phyloP scores from a whole-genome alignment of 306 rosid species.

The Quercus dentata region DNA sequence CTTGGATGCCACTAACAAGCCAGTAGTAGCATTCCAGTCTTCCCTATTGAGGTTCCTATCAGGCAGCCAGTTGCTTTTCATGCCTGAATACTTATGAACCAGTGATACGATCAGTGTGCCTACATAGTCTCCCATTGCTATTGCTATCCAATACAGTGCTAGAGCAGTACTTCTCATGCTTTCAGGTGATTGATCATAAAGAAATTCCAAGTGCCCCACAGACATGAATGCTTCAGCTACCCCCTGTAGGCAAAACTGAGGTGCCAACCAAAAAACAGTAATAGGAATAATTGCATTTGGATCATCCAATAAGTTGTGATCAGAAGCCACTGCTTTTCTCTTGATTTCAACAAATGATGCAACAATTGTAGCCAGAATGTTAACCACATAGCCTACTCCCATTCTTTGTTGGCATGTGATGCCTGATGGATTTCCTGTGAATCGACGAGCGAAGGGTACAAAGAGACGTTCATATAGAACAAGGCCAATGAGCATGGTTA shows the following conservation, averaged over 20 bases:
- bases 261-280: constrained; percentile 78
- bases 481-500: constrained; percentile 64
- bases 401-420: constrained; percentile 76
- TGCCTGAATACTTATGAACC: constrained; percentile 45
- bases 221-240: constrained; percentile 65
- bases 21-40: constrained; percentile 60
- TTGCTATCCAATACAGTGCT: constrained; percentile 57
- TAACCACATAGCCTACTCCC: constrained; percentile 65
- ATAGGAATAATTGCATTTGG: constrained; percentile 62
- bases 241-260: constrained; percentile 67
- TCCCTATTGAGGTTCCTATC: constrained; percentile 71
- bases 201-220: constrained; percentile 81
- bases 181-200: constrained; percentile 78
- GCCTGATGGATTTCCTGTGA: constrained; percentile 64
- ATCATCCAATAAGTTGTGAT: constrained; percentile 43
- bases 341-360: constrained; percentile 55
- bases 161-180: constrained; percentile 73
- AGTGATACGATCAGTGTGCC: constrained; percentile 61
- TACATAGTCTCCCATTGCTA: constrained; percentile 44
- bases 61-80: constrained; percentile 65
- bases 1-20: constrained; percentile 64
- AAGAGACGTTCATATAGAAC: constrained; percentile 62
- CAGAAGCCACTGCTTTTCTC: constrained; percentile 52
- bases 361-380: constrained; percentile 52
- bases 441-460: constrained; percentile 49